Conservation (phyloP, 345 rosid genomes). For the Clarkia xantiana region DNA sequence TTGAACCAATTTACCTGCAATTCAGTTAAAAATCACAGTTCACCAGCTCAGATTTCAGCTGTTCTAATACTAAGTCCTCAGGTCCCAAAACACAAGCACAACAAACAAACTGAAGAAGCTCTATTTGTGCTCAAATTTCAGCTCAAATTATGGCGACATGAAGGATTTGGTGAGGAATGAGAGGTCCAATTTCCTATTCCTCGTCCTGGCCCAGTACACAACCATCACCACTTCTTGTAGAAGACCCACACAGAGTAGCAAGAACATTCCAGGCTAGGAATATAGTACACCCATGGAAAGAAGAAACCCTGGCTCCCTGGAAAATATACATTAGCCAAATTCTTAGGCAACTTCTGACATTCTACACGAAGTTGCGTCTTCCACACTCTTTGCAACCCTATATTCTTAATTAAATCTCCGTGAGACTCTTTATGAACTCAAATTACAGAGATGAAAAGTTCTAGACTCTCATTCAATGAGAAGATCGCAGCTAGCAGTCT, state of each 20-base stretch:
- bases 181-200: constrained; percentile 13
- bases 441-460: neutral
- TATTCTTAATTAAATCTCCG: neutral
- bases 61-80: neutral
- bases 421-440: neutral
- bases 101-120: constrained; percentile 7
- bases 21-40: constrained; percentile 9
- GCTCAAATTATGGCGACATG: constrained; percentile 23
- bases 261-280: constrained; percentile 7
- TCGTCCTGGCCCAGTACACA: constrained; percentile 14
- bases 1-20: constrained; percentile 8
- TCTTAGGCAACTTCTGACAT: neutral
- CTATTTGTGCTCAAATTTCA: constrained; percentile 6
- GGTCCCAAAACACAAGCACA: constrained; percentile 3
- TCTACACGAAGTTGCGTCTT: neutral
- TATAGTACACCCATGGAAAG: constrained; percentile 8
- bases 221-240: constrained; percentile 19
- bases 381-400: constrained; percentile 12
- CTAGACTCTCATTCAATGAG: neutral
- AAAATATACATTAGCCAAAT: constrained; percentile 6
- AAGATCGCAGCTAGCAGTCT: neutral
- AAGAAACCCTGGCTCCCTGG: constrained; percentile 9
- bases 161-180: too few relatives aligned
- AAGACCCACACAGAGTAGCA: neutral
- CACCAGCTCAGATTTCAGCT: constrained; percentile 10